A percentile compares a stretch with the other conserved stretches of the same genome.
phyloP scores from a whole-genome alignment of 2,329 filamentous ascomycete species.

The Cucurbitaria berberidis region DNA sequence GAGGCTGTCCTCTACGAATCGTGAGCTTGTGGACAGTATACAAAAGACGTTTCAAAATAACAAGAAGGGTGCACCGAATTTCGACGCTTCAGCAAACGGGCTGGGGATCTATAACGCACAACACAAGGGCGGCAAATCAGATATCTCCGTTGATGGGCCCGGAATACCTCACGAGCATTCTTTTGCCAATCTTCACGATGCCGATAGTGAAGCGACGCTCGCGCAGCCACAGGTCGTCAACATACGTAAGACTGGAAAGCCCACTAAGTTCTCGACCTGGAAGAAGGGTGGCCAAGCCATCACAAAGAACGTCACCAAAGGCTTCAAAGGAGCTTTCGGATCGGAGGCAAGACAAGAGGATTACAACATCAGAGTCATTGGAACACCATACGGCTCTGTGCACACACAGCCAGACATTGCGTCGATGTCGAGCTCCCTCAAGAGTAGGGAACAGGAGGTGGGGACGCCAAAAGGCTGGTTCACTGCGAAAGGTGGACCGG shows the following conservation, averaged over 20 bases:
- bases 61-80: slow-evolving; percentile 55
- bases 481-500: slow-evolving; percentile 31
- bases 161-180: slow-evolving; percentile 44
- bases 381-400: slow-evolving; percentile 50
- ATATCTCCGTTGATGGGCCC: slow-evolving; percentile 52
- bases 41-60: slow-evolving; percentile 90
- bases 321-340: slow-evolving; percentile 86
- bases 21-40: slow-evolving; percentile 91
- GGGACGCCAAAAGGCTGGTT: slow-evolving; percentile 43
- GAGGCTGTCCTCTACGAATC: slow-evolving; percentile 93
- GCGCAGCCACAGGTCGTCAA: slow-evolving; percentile 91
- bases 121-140: slow-evolving; percentile 47
- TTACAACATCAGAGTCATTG: slow-evolving; percentile 57
- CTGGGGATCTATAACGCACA: slow-evolving; percentile 65
- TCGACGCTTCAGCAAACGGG: slow-evolving; percentile 59
- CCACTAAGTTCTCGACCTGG: slow-evolving; percentile 98
- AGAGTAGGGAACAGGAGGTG: slow-evolving; percentile 33
- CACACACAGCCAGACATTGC: slow-evolving; percentile 45
- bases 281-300: slow-evolving; percentile 95
- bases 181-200: slow-evolving; percentile 57
- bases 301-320: slow-evolving; percentile 92
- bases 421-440: slow-evolving; percentile 39
- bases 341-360: slow-evolving; percentile 64
- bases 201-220: slow-evolving; percentile 69
- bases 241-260: slow-evolving; percentile 84